Conservation (phyloP, 176 grass and related monocot genomes). For the Melocanna baccifera region DNA sequence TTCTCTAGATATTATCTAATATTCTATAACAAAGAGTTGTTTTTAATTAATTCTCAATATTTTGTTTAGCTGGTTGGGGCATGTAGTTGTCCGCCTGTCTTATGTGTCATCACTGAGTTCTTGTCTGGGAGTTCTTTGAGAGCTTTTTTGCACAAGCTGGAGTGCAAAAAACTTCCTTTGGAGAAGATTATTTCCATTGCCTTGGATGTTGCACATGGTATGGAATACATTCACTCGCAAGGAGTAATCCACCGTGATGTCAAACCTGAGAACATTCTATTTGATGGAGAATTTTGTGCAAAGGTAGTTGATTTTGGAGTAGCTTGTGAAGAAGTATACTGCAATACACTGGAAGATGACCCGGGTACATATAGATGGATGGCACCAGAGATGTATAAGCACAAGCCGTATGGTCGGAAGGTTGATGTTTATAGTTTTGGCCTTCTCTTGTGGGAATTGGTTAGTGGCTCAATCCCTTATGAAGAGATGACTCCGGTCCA, state of each 20-base stretch:
- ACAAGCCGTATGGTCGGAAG: constrained; percentile 70
- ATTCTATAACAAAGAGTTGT: not conserved
- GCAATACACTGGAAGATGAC: constrained; percentile 65
- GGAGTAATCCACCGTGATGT: constrained; percentile 87
- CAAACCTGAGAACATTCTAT: constrained; percentile 96
- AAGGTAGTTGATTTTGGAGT: constrained; percentile 96
- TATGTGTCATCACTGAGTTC: constrained; percentile 92
- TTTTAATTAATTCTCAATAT: constrained; percentile 5
- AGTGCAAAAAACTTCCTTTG: constrained; percentile 58
- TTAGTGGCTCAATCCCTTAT: constrained; percentile 73
- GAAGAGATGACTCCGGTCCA: constrained; percentile 86
- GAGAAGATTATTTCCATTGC: constrained; percentile 62
- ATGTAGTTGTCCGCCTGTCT: constrained; percentile 66
- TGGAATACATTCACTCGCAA: constrained; percentile 94
- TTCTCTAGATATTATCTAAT: constrained; percentile 4
- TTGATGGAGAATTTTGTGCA: constrained; percentile 71
- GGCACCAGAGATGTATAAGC: constrained; percentile 93
- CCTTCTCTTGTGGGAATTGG: constrained; percentile 80
- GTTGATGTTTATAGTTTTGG: constrained; percentile 97
- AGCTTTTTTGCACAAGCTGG: constrained; percentile 69
- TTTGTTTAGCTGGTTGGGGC: constrained; percentile 73
- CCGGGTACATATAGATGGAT: constrained; percentile 96
- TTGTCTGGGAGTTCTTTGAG: constrained; percentile 80
- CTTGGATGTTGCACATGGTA: constrained; percentile 63
- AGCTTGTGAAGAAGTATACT: constrained; percentile 65